phyloP scores from a whole-genome alignment of 2,329 filamentous ascomycete species.

The Colletotrichum shisoi region DNA sequence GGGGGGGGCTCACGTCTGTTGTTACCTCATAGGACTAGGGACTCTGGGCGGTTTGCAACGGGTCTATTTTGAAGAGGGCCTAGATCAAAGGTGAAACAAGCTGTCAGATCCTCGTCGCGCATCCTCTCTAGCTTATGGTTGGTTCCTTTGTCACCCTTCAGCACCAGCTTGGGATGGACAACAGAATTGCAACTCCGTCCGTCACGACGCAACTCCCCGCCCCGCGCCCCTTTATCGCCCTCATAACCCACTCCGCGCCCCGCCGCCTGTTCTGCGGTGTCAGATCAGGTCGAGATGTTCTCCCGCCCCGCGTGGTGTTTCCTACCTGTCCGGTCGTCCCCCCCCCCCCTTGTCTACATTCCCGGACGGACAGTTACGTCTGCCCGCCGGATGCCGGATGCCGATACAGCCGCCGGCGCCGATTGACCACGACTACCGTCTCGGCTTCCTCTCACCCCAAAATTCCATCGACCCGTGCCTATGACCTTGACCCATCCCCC shows the following conservation, averaged over 20 bases:
- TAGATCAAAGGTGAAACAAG: slow-evolving; percentile 21
- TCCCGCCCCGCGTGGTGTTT: background rate
- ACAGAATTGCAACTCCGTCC: background rate
- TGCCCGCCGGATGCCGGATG: slow-evolving; percentile 29
- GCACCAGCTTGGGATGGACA: slow-evolving; percentile 1
- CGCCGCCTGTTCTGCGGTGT: background rate
- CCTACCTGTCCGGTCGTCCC: background rate
- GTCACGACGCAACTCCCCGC: background rate
- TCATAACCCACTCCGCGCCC: background rate
- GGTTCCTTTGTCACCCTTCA: slow-evolving; percentile 1
- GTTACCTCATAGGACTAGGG: slow-evolving; percentile 6
- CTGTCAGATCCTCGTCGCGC: slow-evolving; percentile 19
- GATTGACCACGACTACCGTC: slow-evolving; percentile 9
- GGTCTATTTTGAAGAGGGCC: background rate
- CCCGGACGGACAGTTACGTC: slow-evolving; percentile 27
- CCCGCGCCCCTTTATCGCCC: background rate
- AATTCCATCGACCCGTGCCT: too few species aligned
- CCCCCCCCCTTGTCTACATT: slow-evolving; percentile 14
- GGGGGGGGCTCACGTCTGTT: background rate
- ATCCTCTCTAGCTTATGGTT: background rate
- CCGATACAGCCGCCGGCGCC: slow-evolving; percentile 31
- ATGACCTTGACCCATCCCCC: background rate
- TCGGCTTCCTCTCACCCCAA: background rate
- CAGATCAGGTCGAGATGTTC: background rate
- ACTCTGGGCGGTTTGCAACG: background rate